Evolutionary conservation across 495 filamentous ascomycete species (phyloP), one percentile per base, ranked within the genome.

Genomic region (Aspergillus conjunctus): DNA sequence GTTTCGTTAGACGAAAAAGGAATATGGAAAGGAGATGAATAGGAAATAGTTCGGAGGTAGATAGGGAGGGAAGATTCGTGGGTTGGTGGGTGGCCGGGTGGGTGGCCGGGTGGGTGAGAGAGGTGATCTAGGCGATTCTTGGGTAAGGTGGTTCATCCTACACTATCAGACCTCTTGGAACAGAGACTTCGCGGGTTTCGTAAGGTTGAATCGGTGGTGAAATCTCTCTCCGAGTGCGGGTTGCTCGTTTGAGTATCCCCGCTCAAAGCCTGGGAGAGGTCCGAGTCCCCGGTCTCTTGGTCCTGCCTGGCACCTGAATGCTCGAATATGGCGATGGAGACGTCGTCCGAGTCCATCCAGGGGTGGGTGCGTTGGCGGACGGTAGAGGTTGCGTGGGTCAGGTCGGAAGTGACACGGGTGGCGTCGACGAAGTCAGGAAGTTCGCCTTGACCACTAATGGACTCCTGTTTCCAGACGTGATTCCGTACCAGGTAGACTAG

Each of bases 301-400:
- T 69, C 64, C 0, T 48, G 49, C 0, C 60, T 43, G 0, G 63
- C 61, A 8, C 54, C 37, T 1, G 66, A 66, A 53, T 79, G 76
- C 54, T 79, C 75, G 59, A 79, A 79, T 70, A 79, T 75, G 57
- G 77, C 78, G 53, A 78, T 77, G 8, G 72, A 78, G 58, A 80
- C 62, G 51, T 72, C 75, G 22, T 77, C 76, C 5, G 66, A 54
- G 48, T 79, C 73, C 73, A 77, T 74, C 60, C 68, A 73, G 17
- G 69, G 66, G 17, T 71, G 73, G 1, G 61, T 54, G 18, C 66
- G 69, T 2, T 59, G 66, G 10, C 62, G 58, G 20, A 53, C 30
- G 20, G 61, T 60, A 4, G 75, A 66, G 4, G 70, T 53, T 7
- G 77, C 72, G 56, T 76, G 78, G 32, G 78, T 80, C 1, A 79